Evolutionary conservation across 768 basidiomycete species (phyloP).

Genomic region (Psilocybe cyanescens): DNA sequence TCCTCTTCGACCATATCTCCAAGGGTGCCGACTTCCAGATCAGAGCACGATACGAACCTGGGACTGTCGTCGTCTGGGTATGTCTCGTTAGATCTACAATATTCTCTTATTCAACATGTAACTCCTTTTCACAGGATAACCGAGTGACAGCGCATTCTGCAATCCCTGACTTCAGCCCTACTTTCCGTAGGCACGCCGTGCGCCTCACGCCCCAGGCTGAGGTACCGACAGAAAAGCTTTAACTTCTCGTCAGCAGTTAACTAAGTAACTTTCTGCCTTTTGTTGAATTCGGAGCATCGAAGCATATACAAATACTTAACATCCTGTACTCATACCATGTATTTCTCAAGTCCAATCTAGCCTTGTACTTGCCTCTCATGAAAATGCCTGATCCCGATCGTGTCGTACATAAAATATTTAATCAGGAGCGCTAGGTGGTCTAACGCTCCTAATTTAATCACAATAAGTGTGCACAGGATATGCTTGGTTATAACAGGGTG

Average conservation of each 20-base stretch:
- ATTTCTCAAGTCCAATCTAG: too few species aligned
- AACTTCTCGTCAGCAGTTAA: neutral
- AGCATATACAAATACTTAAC: too few species aligned
- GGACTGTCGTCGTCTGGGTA: constrained; percentile 63
- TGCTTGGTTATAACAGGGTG: too few species aligned
- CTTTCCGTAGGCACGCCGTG: constrained; percentile 46
- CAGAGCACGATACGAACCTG: constrained; percentile 51
- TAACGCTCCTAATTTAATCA: too few species aligned
- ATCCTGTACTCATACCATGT: too few species aligned
- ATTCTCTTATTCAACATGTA: neutral
- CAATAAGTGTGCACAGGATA: too few species aligned
- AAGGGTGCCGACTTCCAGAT: constrained; percentile 56
- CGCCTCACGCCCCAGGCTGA: constrained; percentile 54
- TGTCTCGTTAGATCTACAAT: constrained; percentile 11
- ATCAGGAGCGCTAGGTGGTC: too few species aligned
- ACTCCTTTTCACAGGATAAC: constrained; percentile 39
- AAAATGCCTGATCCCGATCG: too few species aligned
- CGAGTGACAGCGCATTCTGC: constrained; percentile 52
- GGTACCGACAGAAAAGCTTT: constrained; percentile 28
- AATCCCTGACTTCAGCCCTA: constrained; percentile 39
- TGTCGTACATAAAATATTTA: too few species aligned
- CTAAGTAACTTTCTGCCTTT: too few species aligned
- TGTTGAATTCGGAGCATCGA: too few species aligned
- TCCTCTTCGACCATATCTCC: constrained; percentile 55
- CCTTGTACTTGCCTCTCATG: too few species aligned